Evolutionary conservation across 2,329 filamentous ascomycete genomes (phyloP).

Genomic region (Basipetospora chlamydospora): DNA sequence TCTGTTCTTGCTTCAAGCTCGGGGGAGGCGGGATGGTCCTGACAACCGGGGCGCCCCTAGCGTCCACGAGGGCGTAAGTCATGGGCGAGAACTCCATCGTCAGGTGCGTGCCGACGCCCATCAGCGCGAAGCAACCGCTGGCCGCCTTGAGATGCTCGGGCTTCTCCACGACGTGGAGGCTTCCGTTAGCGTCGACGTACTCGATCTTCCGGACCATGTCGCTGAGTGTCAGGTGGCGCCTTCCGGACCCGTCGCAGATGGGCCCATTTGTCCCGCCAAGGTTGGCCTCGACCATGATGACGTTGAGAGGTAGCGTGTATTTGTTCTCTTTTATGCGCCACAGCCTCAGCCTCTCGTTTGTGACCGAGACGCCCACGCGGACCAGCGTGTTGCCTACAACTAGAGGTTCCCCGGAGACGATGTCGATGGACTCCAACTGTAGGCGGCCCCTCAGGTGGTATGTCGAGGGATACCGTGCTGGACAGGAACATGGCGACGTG

Average conservation of each 20-base stretch:
- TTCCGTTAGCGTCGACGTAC: constrained; percentile 30
- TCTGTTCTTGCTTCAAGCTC: constrained; percentile 15
- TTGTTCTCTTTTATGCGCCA: constrained; percentile 26
- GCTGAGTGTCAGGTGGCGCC: constrained; percentile 25
- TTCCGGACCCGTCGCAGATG: constrained; percentile 32
- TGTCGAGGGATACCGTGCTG: constrained; percentile 18
- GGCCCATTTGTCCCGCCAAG: constrained; percentile 28
- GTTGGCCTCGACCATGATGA: constrained; percentile 33
- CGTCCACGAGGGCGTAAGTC: constrained; percentile 29
- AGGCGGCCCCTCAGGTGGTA: constrained; percentile 12
- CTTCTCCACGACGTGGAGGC: constrained; percentile 22
- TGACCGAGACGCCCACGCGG: constrained; percentile 26
- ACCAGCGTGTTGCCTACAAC: constrained; percentile 19
- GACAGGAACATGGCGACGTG: constrained; percentile 21
- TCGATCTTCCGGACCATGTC: constrained; percentile 31
- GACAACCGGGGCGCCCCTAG: constrained; percentile 25
- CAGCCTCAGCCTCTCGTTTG: constrained; percentile 29
- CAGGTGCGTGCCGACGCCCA: constrained; percentile 33
- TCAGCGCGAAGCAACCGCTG: constrained; percentile 28
- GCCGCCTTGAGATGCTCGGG: constrained; percentile 24
- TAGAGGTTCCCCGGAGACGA: constrained; percentile 14
- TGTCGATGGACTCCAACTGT: constrained; percentile 24
- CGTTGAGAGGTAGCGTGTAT: constrained; percentile 27
- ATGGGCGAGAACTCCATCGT: constrained; percentile 31
- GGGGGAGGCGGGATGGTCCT: constrained; percentile 27